Evolutionary conservation across 164 flowering plant genomes (phyloP).

Genomic region (Kalanchoe fedtschenkoi): DNA sequence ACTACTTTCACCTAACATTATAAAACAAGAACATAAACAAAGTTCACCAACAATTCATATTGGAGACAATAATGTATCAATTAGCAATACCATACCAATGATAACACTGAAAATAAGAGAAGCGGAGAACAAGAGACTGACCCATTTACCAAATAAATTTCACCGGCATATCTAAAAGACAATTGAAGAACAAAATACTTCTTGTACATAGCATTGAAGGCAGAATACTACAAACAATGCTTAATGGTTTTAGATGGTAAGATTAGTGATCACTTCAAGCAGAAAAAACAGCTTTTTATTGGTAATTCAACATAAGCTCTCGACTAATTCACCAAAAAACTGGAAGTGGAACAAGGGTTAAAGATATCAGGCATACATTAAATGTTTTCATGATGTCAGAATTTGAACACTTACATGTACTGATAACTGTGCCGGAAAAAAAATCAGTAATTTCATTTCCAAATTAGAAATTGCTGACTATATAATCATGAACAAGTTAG

Average conservation of each 20-base stretch:
- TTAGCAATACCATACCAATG: neutral
- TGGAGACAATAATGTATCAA: neutral
- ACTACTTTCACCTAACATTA: constrained; percentile 51
- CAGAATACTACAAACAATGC: neutral
- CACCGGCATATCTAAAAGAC: neutral
- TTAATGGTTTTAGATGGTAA: neutral
- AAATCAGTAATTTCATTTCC: neutral
- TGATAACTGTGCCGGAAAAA: neutral
- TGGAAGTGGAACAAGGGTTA: neutral
- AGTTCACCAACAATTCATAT: neutral
- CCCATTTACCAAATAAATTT: too few species aligned
- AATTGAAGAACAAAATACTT: neutral
- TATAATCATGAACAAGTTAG: neutral
- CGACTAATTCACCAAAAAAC: too few species aligned
- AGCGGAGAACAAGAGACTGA: too few species aligned
- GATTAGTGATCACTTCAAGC: neutral
- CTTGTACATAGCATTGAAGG: neutral
- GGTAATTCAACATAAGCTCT: too few species aligned
- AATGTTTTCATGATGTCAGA: neutral
- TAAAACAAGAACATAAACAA: neutral
- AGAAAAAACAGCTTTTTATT: neutral
- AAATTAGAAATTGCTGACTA: neutral
- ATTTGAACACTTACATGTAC: too few species aligned
- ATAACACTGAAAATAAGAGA: neutral
- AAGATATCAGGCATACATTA: neutral